Percentiles rank a stretch among this genome's conserved stretches.
phyloP scores from a whole-genome alignment of 2,329 filamentous ascomycete genomes.

The Scedosporium boydii region DNA sequence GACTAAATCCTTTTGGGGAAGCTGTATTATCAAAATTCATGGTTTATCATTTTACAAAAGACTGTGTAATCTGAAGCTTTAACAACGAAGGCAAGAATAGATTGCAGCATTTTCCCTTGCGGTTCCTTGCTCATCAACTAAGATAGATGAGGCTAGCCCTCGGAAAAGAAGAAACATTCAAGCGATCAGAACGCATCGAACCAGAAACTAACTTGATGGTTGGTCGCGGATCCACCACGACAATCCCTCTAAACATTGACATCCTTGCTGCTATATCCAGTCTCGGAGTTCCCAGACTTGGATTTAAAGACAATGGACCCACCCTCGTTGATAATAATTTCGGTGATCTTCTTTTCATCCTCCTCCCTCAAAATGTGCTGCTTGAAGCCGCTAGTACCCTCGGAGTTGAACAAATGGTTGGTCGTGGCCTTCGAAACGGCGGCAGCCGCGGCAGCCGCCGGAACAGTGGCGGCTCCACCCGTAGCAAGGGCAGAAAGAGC shows the following conservation, averaged over 20 bases:
- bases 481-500: slow-evolving; percentile 9
- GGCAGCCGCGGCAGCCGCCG: slow-evolving; percentile 1
- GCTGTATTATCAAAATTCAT: too few species aligned
- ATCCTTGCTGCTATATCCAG: slow-evolving; percentile 1
- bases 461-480: slow-evolving; percentile 5
- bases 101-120: too few species aligned
- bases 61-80: too few species aligned
- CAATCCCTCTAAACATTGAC: neutral
- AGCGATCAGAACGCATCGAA: too few species aligned
- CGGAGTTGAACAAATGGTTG: slow-evolving; percentile 5
- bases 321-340: slow-evolving; percentile 10
- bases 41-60: too few species aligned
- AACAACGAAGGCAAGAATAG: too few species aligned
- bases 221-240: too few species aligned
- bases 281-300: slow-evolving; percentile 11
- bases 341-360: slow-evolving; percentile 8
- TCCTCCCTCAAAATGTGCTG: slow-evolving; percentile 11
- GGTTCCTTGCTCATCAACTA: too few species aligned
- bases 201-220: too few species aligned
- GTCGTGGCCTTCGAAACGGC: slow-evolving; percentile 1
- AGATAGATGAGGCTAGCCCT: too few species aligned
- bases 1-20: too few species aligned
- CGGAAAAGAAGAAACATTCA: too few species aligned
- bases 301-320: slow-evolving; percentile 10
- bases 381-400: slow-evolving; percentile 9